Evolutionary conservation across 208 protist species (phyloP).

Genomic region (Acanthamoeba lenticulata): DNA sequence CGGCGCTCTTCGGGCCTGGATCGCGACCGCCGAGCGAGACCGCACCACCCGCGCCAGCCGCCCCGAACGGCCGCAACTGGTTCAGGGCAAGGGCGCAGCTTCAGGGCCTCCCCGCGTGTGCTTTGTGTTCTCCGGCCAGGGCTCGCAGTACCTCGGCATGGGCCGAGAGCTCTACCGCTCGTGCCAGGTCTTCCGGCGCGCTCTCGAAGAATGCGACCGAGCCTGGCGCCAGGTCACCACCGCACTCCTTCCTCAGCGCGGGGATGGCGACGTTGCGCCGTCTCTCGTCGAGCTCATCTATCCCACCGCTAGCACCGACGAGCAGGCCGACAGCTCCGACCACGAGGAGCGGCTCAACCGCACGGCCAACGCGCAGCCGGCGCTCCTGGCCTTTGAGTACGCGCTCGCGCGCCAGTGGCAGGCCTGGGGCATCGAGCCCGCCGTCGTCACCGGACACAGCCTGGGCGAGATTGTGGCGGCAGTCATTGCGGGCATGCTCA

Average conservation of each 20-base stretch:
- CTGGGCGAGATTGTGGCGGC: slow-evolving; percentile 80
- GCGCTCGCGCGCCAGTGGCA: slow-evolving; percentile 68
- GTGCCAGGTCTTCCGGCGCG: slow-evolving; percentile 67
- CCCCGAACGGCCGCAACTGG: too few species aligned
- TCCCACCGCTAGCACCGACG: neutral
- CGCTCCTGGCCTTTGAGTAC: slow-evolving; percentile 79
- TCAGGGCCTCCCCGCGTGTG: slow-evolving; percentile 8
- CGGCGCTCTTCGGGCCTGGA: neutral
- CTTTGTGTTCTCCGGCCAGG: slow-evolving; percentile 82
- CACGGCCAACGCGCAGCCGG: slow-evolving; percentile 72
- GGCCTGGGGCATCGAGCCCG: slow-evolving; percentile 66
- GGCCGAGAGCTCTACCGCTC: slow-evolving; percentile 74
- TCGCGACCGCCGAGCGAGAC: neutral
- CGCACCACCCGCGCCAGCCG: too few species aligned
- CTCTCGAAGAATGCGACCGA: slow-evolving; percentile 73
- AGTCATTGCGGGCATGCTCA: slow-evolving; percentile 70
- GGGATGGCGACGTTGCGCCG: neutral
- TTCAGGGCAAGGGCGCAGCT: neutral
- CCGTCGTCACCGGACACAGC: slow-evolving; percentile 77
- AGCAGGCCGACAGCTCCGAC: neutral
- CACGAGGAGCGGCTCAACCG: neutral
- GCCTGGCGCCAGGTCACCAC: neutral
- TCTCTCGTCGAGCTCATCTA: slow-evolving; percentile 1
- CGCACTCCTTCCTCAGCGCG: neutral
- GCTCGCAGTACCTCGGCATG: slow-evolving; percentile 79